Evolutionary conservation across 2,329 filamentous ascomycete genomes (phyloP).

Genomic region (Colletotrichum salicis): DNA sequence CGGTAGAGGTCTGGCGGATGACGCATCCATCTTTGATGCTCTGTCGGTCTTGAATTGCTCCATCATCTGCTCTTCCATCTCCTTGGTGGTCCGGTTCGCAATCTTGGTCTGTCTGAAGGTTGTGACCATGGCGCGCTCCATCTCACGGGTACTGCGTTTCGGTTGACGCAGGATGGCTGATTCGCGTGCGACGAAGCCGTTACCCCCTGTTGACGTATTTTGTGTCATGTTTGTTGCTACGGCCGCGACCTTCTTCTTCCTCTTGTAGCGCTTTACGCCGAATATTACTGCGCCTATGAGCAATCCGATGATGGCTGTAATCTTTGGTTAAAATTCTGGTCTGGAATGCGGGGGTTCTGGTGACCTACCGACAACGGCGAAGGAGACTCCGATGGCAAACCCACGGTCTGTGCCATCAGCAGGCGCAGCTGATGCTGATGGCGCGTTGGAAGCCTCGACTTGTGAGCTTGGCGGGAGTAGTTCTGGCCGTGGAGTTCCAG

Average conservation of each 20-base stretch:
- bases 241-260: constrained; percentile 25
- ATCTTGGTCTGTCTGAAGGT: constrained; percentile 22
- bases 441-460: not conserved
- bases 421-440: not conserved
- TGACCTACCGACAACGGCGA: constrained; percentile 16
- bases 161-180: constrained; percentile 15
- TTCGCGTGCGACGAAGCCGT: constrained; percentile 1
- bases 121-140: constrained; percentile 20
- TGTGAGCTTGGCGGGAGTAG: constrained; percentile 18
- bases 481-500: not conserved
- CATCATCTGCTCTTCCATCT: constrained; percentile 33
- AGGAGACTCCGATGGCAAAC: constrained; percentile 16
- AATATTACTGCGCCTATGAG: constrained; percentile 23
- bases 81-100: constrained; percentile 22
- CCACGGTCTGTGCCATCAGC: not conserved
- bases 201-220: not conserved
- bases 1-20: not conserved
- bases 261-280: constrained; percentile 14
- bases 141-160: constrained; percentile 17
- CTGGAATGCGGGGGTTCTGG: accelerated
- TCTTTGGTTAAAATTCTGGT: not conserved
- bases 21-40: not conserved
- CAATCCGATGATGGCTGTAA: constrained; percentile 11
- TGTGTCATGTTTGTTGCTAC: constrained; percentile 20
- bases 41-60: constrained; percentile 18